Percentiles rank a stretch among this genome's conserved stretches.
Conservation (phyloP, 1,284 basidiomycete genomes). For the Takashimella koratensis region DNA sequence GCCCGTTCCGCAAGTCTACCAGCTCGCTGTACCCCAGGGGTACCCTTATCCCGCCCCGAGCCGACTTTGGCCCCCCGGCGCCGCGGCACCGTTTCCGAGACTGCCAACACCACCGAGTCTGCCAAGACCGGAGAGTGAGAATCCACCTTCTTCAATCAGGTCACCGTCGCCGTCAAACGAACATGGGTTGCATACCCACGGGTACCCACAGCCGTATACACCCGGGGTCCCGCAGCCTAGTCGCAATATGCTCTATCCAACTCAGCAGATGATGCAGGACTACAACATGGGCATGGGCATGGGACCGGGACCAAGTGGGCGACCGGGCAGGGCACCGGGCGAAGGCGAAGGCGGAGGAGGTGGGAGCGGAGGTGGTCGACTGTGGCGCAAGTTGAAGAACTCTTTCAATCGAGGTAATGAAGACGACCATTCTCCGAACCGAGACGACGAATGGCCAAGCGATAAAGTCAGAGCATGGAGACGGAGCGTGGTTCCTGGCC, state of each 20-base stretch:
- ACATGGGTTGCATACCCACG: too few species aligned
- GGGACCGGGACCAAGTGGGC: background rate
- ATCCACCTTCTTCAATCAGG: background rate
- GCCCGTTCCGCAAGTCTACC: background rate
- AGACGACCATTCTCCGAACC: too few species aligned
- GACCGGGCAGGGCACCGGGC: too few species aligned
- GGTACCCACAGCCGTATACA: too few species aligned
- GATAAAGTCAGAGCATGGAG: background rate
- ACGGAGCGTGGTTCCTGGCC: background rate
- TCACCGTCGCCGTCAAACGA: too few species aligned
- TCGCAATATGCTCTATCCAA: background rate
- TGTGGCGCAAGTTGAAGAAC: too few species aligned
- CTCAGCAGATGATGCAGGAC: background rate
- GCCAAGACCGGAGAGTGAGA: background rate
- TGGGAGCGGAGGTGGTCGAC: background rate
- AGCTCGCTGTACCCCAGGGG: background rate
- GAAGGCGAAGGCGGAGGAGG: background rate
- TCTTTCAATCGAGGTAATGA: too few species aligned
- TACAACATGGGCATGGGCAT: background rate
- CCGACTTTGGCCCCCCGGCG: background rate
- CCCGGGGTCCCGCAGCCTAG: background rate
- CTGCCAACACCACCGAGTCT: background rate
- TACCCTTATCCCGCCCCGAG: background rate
- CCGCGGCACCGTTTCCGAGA: too few species aligned
- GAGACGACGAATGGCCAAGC: background rate